Evolutionary conservation across 345 rosid genomes (phyloP), one percentile per base, ranked within the genome.

Genomic region (Abelmoschus esculentus): DNA sequence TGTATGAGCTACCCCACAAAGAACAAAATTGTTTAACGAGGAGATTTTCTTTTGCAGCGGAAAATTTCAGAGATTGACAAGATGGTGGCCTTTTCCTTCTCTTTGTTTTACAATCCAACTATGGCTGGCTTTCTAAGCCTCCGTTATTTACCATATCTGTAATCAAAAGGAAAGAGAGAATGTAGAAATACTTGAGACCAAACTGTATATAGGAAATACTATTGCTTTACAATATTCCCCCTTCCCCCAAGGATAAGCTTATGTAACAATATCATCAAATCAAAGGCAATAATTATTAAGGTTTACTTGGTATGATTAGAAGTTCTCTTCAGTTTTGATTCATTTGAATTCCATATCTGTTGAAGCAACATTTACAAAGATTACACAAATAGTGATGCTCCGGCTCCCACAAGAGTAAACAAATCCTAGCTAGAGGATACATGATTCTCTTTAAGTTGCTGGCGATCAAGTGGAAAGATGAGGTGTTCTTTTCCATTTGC

Each of bases 181-280:
- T 46, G 32, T 65, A 65, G 38, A 65, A 65, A 44, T 17, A 26
- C 38, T 22, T 46, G 38, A 65, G 19, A 65, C 29, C 13, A 19
- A 46, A 67, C 29, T 32, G 70, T 67, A 67, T 28, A 52, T 49
- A 67, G 60, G 31, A 50, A 29, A 50, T 67, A 67, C 15, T 50
- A 46, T 66, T 29, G 40, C 56, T 66, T 50, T 19, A 29, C 70
- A 18, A 54, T 22, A 22, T 22, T 17, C 7, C 36, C 36, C 36
- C 6, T 44, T 64, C 44, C 22, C 47, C 68, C 53, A 18, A 47
- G 42, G 70, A 49, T 29, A 66, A 49, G 44, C 28, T 31, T 34
- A 67, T 52, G 29, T 67, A 31, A 31, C 54, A 7, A 7, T 10
- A 53, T 10, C n/a, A 31, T 67, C 19, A 52, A 19, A 52, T 31